Percentiles rank a stretch among this genome's conserved stretches.
These are phyloP conservation scores for Apophysomyces variabilis DNA, from an alignment of 371 early-diverging fungal species.

Conservation along the genomic window DNA sequence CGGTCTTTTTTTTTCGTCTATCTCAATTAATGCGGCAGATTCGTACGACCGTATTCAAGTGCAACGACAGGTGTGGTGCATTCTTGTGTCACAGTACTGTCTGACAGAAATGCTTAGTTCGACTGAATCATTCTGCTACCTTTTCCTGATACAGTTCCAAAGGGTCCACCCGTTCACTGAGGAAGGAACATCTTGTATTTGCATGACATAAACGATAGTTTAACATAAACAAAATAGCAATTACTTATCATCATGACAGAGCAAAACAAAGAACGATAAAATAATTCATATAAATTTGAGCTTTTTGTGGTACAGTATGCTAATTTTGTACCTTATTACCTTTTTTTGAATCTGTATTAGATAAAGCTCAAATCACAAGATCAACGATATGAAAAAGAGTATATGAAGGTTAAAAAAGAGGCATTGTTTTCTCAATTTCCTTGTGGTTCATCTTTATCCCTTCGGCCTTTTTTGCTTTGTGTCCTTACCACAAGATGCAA, in stretches of 20 bases:
- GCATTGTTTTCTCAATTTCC: not conserved
- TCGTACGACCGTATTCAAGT: not conserved
- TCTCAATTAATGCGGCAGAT: not conserved
- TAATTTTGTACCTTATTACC: conserved; percentile 4
- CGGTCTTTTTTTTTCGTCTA: not conserved
- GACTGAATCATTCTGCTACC: not conserved
- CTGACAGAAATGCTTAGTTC: not conserved
- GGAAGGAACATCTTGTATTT: no score
- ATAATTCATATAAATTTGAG: no score
- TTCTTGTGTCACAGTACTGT: not conserved
- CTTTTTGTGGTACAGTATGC: not conserved
- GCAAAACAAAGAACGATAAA: no score
- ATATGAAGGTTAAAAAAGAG: not conserved
- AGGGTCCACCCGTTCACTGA: no score
- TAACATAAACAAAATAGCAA: no score
- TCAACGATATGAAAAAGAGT: not conserved
- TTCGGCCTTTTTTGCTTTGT: not conserved
- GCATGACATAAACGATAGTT: no score
- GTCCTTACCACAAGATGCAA: not conserved
- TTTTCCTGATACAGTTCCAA: not conserved
- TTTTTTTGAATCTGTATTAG: not conserved
- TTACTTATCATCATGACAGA: no score
- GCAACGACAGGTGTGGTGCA: not conserved
- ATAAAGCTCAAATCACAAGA: not conserved
- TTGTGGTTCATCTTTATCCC: not conserved